Conservation (phyloP, 1,284 basidiomycete species). For the Somion occarium region DNA sequence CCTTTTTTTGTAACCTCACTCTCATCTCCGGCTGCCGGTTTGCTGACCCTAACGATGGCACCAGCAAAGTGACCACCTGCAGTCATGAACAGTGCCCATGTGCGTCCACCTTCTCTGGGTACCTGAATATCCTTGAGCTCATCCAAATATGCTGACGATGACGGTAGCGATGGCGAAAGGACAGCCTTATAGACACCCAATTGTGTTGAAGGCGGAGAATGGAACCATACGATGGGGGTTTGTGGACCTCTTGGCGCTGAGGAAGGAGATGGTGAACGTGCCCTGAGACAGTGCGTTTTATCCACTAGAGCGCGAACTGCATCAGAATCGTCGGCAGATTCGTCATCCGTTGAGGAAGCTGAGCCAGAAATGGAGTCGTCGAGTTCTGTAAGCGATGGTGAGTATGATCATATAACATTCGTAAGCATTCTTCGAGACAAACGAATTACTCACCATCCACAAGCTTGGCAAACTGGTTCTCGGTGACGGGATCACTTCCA, state of each 20-base stretch:
- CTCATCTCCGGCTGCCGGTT: conserved; percentile 41
- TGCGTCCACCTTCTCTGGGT: conserved; percentile 58
- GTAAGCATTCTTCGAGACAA: background rate
- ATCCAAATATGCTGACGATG: conserved; percentile 41
- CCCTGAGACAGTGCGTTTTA: conserved; percentile 44
- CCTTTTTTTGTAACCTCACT: conserved; percentile 44
- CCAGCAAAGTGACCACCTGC: conserved; percentile 98
- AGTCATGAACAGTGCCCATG: conserved; percentile 93
- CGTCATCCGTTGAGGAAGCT: conserved; percentile 58
- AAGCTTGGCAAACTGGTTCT: conserved; percentile 69
- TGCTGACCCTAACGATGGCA: conserved; percentile 73
- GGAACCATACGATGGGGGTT: conserved; percentile 87
- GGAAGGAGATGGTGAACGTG: conserved; percentile 44
- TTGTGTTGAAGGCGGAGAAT: conserved; percentile 79
- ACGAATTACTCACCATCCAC: conserved; percentile 64
- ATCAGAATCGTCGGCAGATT: conserved; percentile 60
- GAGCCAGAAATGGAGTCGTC: conserved; percentile 90
- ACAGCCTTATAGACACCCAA: conserved; percentile 83
- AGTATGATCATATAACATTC: conserved; percentile 1
- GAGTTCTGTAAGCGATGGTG: too few relatives aligned
- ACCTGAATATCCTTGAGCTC: conserved; percentile 68
- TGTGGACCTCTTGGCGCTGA: conserved; percentile 44
- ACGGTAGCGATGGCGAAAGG: conserved; percentile 46
- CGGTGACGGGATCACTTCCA: conserved; percentile 58
- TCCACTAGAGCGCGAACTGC: conserved; percentile 65